These are phyloP conservation scores for Draba incana DNA, from an alignment of 345 rosid species.

Conservation along the genomic window DNA sequence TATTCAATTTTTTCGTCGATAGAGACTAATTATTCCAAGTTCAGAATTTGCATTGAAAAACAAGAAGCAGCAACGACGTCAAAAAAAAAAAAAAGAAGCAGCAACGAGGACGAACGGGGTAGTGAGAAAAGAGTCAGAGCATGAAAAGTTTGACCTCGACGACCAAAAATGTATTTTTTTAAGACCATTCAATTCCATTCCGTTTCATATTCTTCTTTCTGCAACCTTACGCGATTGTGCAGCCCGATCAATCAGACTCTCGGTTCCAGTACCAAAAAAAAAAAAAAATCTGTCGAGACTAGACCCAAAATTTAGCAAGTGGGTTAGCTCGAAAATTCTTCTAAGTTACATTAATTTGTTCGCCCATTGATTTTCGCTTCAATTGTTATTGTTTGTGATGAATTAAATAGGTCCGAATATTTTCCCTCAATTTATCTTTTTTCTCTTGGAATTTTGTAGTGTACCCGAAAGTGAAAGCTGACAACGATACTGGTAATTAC, in stretches of 20 bases:
- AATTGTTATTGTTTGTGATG: background rate
- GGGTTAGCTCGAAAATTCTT: background rate
- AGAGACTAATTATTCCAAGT: background rate
- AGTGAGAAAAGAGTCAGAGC: slow-evolving; percentile 28
- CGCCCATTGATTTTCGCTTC: slow-evolving; percentile 5
- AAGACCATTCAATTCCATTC: background rate
- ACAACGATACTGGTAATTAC: background rate
- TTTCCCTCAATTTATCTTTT: background rate
- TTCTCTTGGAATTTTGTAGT: slow-evolving; percentile 24
- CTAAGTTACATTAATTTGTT: background rate
- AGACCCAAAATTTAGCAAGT: slow-evolving; percentile 32
- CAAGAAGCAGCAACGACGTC: slow-evolving; percentile 10
- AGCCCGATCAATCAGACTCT: background rate
- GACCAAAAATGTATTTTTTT: background rate
- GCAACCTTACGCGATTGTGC: slow-evolving; percentile 25
- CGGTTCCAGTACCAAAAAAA: too few species aligned
- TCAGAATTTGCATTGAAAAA: slow-evolving; percentile 18
- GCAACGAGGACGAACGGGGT: slow-evolving; percentile 4
- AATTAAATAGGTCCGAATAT: background rate
- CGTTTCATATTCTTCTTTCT: slow-evolving; percentile 13
- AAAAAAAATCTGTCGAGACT: background rate
- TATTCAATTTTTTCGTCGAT: too few species aligned
- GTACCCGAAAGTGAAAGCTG: slow-evolving; percentile 38
- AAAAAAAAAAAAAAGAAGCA: background rate
- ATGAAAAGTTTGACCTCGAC: slow-evolving; percentile 26